A percentile compares a stretch with the other conserved stretches of the same genome.
Conservation (phyloP, 306 rosid species). For the Pyrus betulifolia region DNA sequence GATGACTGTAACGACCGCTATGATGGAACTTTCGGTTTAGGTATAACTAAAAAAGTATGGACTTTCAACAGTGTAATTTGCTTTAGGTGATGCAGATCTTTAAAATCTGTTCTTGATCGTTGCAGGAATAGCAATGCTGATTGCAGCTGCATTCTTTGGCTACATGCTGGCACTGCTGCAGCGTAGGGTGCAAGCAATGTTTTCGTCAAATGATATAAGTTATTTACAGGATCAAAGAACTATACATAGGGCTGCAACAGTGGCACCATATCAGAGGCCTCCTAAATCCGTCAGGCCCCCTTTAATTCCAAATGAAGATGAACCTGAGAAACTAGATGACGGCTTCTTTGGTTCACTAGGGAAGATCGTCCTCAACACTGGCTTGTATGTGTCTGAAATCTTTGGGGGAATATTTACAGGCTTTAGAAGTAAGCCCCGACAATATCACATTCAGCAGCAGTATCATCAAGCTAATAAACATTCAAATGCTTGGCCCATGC, state of each 20-base stretch:
- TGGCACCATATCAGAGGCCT: slow-evolving; percentile 53
- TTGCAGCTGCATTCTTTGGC: slow-evolving; percentile 70
- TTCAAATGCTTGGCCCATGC: slow-evolving; percentile 69
- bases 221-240: slow-evolving; percentile 45
- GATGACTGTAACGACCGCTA: slow-evolving; percentile 54
- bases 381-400: slow-evolving; percentile 59
- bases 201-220: slow-evolving; percentile 64
- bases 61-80: neutral
- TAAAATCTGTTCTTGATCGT: neutral
- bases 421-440: slow-evolving; percentile 59
- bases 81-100: slow-evolving; percentile 16
- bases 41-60: slow-evolving; percentile 29
- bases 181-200: slow-evolving; percentile 62
- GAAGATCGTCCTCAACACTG: slow-evolving; percentile 59
- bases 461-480: slow-evolving; percentile 46
- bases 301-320: slow-evolving; percentile 72
- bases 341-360: slow-evolving; percentile 87
- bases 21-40: slow-evolving; percentile 58
- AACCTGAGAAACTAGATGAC: slow-evolving; percentile 63
- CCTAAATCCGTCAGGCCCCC: slow-evolving; percentile 71
- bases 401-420: slow-evolving; percentile 54
- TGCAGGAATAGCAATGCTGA: slow-evolving; percentile 68
- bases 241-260: slow-evolving; percentile 38
- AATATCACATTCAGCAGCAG: slow-evolving; percentile 55
- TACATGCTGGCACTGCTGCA: slow-evolving; percentile 83